Evolutionary conservation across 75 land plant species (phyloP).

Genomic region (Picea glauca): DNA sequence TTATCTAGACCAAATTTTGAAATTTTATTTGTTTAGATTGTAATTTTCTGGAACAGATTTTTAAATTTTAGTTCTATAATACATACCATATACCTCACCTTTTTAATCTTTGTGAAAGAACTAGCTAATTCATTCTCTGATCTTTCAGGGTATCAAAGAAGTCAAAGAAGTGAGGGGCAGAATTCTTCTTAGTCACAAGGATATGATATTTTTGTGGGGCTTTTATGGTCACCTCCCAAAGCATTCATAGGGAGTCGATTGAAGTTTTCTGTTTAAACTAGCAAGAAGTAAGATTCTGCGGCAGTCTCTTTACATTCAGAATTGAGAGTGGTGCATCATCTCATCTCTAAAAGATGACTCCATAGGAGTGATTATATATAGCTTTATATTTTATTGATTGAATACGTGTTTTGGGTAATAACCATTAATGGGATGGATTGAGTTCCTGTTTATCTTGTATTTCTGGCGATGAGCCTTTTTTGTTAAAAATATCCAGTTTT

Average conservation of each 20-base stretch:
- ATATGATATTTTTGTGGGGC: not conserved
- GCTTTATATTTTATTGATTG: no score
- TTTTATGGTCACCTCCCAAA: not conserved
- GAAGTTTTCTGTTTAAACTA: not conserved
- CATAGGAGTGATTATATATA: no score
- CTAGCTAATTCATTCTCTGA: not conserved
- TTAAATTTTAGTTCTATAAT: not conserved
- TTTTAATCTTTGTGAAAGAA: not conserved
- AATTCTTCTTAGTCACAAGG: not conserved
- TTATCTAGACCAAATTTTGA: not conserved
- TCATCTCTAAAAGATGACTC: no score
- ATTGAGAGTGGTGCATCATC: no score
- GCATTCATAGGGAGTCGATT: not conserved
- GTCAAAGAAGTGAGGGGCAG: conserved; percentile 5
- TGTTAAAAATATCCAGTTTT: no score
- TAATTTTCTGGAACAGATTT: no score
- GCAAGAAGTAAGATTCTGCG: conserved; percentile 5
- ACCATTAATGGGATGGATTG: no score
- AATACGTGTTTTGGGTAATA: no score
- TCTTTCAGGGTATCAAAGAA: conserved; percentile 8
- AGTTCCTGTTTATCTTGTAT: not conserved
- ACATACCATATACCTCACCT: not conserved
- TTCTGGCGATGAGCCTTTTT: not conserved
- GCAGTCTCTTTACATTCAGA: no score
- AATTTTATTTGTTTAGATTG: not conserved